Percentiles rank a stretch among this genome's conserved stretches.
Conservation (phyloP, 495 filamentous ascomycete species). For the Daldinia bambusicola region DNA sequence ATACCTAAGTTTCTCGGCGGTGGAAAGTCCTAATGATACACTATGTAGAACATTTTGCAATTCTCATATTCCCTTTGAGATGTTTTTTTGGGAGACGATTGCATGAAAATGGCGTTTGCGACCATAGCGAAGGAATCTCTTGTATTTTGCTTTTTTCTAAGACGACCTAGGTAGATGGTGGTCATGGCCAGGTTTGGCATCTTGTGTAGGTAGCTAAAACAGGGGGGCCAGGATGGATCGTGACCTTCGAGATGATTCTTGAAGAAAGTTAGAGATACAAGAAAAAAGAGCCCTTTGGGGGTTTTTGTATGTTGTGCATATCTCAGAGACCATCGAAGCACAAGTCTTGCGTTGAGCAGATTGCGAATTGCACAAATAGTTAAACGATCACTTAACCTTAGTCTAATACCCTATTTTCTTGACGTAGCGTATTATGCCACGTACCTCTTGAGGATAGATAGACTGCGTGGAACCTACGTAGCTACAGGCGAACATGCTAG, state of each 20-base stretch:
- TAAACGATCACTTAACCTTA: neutral
- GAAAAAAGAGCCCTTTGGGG: neutral
- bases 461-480: neutral
- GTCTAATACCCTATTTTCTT: neutral
- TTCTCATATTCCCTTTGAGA: slow-evolving; percentile 22
- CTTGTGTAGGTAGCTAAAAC: slow-evolving; percentile 40
- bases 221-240: slow-evolving; percentile 11
- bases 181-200: slow-evolving; percentile 36
- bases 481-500: neutral
- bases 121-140: slow-evolving; percentile 38
- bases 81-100: slow-evolving; percentile 29
- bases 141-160: slow-evolving; percentile 28
- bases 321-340: slow-evolving; percentile 32
- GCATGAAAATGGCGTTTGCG: slow-evolving; percentile 47
- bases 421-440: neutral
- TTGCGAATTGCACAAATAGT: neutral
- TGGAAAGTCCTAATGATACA: slow-evolving; percentile 31
- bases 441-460: neutral
- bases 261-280: slow-evolving; percentile 24
- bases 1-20: slow-evolving; percentile 55
- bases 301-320: slow-evolving; percentile 30
- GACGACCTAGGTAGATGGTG: slow-evolving; percentile 12
- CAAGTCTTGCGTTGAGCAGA: slow-evolving; percentile 26
- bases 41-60: slow-evolving; percentile 27
- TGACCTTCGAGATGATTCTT: slow-evolving; percentile 20